Conservation (phyloP, 306 rosid genomes). For the Lathyrus sativus region DNA sequence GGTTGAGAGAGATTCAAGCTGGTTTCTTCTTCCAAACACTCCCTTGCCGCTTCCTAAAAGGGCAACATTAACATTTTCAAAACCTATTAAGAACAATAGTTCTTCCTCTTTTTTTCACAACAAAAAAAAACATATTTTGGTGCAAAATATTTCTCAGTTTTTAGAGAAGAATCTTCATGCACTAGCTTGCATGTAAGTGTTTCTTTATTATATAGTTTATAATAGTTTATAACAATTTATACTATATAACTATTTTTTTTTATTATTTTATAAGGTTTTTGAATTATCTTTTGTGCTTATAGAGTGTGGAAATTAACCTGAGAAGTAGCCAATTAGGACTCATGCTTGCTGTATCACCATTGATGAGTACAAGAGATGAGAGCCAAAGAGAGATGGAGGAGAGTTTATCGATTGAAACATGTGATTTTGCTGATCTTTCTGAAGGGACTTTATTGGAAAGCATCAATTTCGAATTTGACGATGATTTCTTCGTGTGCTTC, state of each 20-base stretch:
- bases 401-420: constrained; percentile 50
- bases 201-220: neutral
- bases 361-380: constrained; percentile 59
- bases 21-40: constrained; percentile 5
- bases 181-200: neutral
- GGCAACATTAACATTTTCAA: constrained; percentile 29
- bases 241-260: neutral
- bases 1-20: constrained; percentile 58
- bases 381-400: constrained; percentile 63
- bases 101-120: constrained; percentile 19
- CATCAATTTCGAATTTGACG: constrained; percentile 57
- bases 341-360: constrained; percentile 83
- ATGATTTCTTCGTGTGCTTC: constrained; percentile 68
- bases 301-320: constrained; percentile 2
- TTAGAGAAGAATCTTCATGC: constrained; percentile 28
- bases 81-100: constrained; percentile 17
- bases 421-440: constrained; percentile 60
- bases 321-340: neutral
- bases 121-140: neutral
- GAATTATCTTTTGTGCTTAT: neutral
- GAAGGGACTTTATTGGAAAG: constrained; percentile 68
- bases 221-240: neutral
- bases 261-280: neutral
- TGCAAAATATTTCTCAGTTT: neutral
- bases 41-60: constrained; percentile 40